phyloP scores from a whole-genome alignment of 106 monocot species.

The Phalaenopsis equestris region DNA sequence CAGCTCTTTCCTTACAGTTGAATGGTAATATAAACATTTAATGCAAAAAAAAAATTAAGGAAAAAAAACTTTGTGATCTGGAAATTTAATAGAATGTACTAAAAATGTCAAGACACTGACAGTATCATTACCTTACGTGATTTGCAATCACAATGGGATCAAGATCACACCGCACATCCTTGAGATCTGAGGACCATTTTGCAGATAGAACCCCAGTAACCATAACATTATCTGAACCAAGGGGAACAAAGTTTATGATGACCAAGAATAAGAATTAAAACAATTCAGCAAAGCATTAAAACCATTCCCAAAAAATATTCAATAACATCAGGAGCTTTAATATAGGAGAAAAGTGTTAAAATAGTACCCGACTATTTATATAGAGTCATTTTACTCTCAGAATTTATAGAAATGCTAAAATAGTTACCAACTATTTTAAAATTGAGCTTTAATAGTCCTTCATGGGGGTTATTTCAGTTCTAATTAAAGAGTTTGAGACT shows the following conservation, averaged over 20 bases:
- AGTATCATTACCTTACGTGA: constrained; percentile 60
- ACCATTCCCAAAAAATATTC: not conserved
- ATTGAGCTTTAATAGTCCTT: no score
- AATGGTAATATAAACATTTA: not conserved
- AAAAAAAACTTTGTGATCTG: not conserved
- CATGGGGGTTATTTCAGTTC: no score
- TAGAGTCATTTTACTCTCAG: no score
- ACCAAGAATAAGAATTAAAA: not conserved
- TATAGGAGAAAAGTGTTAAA: no score
- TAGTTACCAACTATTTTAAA: no score
- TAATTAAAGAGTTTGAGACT: no score
- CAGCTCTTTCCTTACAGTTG: not conserved
- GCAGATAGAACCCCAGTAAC: constrained; percentile 86
- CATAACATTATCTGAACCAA: constrained; percentile 86
- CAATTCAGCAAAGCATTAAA: not conserved
- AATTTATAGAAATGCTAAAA: no score
- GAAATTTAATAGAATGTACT: not conserved
- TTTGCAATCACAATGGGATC: constrained; percentile 89
- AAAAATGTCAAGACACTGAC: not conserved
- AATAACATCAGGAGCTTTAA: not conserved
- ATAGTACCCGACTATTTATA: no score
- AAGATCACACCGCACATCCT: constrained; percentile 95
- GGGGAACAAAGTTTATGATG: not conserved
- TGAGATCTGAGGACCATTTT: constrained; percentile 92
- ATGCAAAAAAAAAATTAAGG: not conserved